Percentiles rank a stretch among this genome's conserved stretches.
Conservation (phyloP, 2,329 filamentous ascomycete species). For the Lachnellula cervina region DNA sequence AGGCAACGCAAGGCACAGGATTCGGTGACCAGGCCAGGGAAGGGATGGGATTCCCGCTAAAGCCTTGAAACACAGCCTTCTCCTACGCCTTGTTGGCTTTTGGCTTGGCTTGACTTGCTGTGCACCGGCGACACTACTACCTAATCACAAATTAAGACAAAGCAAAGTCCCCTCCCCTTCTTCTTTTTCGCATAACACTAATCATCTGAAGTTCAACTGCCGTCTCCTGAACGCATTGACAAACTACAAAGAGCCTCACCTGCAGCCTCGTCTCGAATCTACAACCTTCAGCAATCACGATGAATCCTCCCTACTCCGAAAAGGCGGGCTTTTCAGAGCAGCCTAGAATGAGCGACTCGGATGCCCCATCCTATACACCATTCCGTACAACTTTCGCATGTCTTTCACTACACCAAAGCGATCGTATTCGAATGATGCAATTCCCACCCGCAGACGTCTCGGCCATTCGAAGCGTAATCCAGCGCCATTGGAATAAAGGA, state of each 20-base stretch:
- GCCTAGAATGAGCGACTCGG: background rate
- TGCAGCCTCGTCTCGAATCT: too few species aligned
- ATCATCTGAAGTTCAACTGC: too few species aligned
- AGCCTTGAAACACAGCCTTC: background rate
- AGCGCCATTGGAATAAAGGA: slow-evolving; percentile 27
- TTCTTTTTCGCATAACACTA: too few species aligned
- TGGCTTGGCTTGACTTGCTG: background rate
- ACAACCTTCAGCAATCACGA: background rate
- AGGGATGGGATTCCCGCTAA: background rate
- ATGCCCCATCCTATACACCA: slow-evolving; percentile 12
- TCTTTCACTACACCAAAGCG: slow-evolving; percentile 29
- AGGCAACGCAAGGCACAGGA: background rate
- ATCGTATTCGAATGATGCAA: slow-evolving; percentile 34
- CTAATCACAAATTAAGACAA: too few species aligned
- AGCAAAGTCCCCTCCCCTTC: too few species aligned
- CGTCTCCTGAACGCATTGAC: too few species aligned
- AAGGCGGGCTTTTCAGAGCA: background rate
- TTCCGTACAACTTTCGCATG: slow-evolving; percentile 29
- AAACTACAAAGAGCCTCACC: too few species aligned
- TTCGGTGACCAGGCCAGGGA: background rate
- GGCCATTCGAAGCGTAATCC: slow-evolving; percentile 26
- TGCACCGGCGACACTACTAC: too few species aligned
- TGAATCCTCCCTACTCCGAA: background rate
- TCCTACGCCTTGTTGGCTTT: background rate
- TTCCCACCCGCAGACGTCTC: slow-evolving; percentile 31